Percentiles rank a stretch among this genome's conserved stretches.
These are phyloP conservation scores for Hanseniaspora occidentalis DNA, from an alignment of 805 yeast genomes.

Conservation along the genomic window DNA sequence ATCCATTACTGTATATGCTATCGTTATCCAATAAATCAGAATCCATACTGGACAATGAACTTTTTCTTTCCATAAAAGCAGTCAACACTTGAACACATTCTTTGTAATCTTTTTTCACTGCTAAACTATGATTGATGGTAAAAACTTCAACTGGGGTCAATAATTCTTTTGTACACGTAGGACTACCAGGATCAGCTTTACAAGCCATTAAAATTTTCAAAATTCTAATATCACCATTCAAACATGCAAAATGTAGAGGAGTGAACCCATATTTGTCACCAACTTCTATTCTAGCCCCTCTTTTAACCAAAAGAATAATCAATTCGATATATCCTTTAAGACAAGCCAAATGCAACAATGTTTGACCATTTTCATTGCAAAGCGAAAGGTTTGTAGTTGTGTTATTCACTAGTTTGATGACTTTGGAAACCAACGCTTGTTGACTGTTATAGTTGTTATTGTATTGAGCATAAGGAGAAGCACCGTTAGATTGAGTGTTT, in stretches of 20 bases:
- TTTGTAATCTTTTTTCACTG: constrained; percentile 7
- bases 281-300: constrained; percentile 54
- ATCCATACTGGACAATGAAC: constrained; percentile 17
- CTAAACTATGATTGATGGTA: constrained; percentile 19
- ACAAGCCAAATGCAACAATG: constrained; percentile 77
- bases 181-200: constrained; percentile 38
- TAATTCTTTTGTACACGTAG: constrained; percentile 2
- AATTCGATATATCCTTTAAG: constrained; percentile 57
- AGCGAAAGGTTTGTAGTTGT: constrained; percentile 64
- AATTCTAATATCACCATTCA: constrained; percentile 58
- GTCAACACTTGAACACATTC: constrained; percentile 6
- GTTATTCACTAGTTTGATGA: constrained; percentile 59
- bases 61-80: constrained; percentile 10
- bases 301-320: constrained; percentile 48
- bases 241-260: constrained; percentile 77
- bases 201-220: constrained; percentile 50
- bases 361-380: constrained; percentile 74
- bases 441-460: too few species aligned
- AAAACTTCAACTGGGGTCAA: constrained; percentile 24
- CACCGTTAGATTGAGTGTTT: constrained; percentile 2
- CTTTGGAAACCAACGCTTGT: constrained; percentile 31
- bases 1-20: constrained; percentile 23
- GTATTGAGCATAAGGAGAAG: constrained; percentile 8
- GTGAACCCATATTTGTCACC: constrained; percentile 74
- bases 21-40: constrained; percentile 18